Evolutionary conservation across 1,139 yeast genomes (phyloP), one percentile per base, ranked within the genome.

Genomic region (Candida sp.): DNA sequence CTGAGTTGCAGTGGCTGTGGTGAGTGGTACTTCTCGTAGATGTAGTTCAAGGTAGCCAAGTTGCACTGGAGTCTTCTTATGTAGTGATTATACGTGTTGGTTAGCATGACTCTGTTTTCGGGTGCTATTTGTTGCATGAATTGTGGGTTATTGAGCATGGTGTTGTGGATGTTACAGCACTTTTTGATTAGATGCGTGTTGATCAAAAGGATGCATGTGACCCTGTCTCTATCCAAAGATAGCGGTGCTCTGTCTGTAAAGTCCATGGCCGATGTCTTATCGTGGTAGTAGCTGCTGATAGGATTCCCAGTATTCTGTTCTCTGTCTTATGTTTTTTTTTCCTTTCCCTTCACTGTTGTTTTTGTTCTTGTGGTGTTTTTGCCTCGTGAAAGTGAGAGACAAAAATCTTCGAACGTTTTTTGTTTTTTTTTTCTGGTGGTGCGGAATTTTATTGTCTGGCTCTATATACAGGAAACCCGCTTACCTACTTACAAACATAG

Each of bases 51-150:
- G 46, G 82, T 84, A 8, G 82, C 70, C 50, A 83, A 65, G 58
- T 83, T 83, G 58, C 83, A 79, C 58, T 82, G 86, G 31, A 82
- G 72, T 55, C 86, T 67, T 49, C 82, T 70, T 22, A 81, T 73
- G 55, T 80, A 79, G 55, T 80, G 78, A 57, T 77, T 81, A 60
- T 78, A 81, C 53, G 75, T 72, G 42, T 80, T 84, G 47, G 75
- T 64, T 28, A 79, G 61, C n/a, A 65, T 58, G 49, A 67, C 73
- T 48, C 73, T 70, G 40, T 73, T 69, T 57, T 63, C 77, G 33
- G 72, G 73, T 42, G 70, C 68, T 58, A 76, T 59, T 52, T 67
- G 75, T 51, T 65, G 70, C 45, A 76, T 62, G 11, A 72, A 60
- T 50, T 69, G 75, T 42, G 62, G 77, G 55, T 74, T 73, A 42